A percentile compares a stretch with the other conserved stretches of the same genome.
Conservation (phyloP, 768 basidiomycete species). For the Collybiopsis luxurians region DNA sequence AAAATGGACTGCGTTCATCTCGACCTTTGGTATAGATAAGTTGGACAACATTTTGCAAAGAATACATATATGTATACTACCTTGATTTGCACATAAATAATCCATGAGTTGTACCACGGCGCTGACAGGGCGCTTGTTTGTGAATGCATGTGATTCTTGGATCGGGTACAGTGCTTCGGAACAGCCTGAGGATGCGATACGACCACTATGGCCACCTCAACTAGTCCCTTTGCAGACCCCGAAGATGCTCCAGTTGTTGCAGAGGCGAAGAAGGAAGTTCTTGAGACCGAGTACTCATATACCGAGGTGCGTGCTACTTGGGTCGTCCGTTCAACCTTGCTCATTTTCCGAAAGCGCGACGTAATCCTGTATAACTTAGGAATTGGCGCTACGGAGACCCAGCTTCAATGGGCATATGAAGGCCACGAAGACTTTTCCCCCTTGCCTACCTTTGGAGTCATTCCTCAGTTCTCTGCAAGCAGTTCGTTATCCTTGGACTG, state of each 20-base stretch:
- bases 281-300: slow-evolving; percentile 66
- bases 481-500: slow-evolving; percentile 71
- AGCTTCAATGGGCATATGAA: slow-evolving; percentile 91
- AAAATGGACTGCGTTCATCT: too few species aligned
- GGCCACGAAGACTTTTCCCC: slow-evolving; percentile 82
- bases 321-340: background rate
- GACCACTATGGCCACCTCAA: slow-evolving; percentile 24
- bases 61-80: too few species aligned
- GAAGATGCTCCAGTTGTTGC: slow-evolving; percentile 83
- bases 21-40: too few species aligned
- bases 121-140: too few species aligned
- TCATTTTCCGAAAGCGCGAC: slow-evolving; percentile 50
- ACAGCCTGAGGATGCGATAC: too few species aligned
- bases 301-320: slow-evolving; percentile 48
- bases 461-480: slow-evolving; percentile 84
- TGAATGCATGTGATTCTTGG: too few species aligned
- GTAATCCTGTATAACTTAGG: slow-evolving; percentile 95
- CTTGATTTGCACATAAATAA: too few species aligned
- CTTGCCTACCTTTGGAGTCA: slow-evolving; percentile 92
- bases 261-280: slow-evolving; percentile 68
- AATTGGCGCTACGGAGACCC: slow-evolving; percentile 89
- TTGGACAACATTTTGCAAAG: too few species aligned
- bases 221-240: slow-evolving; percentile 59
- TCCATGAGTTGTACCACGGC: too few species aligned
- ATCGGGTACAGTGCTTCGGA: too few species aligned